phyloP scores from a whole-genome alignment of 768 basidiomycete genomes.

The Termitomyces sp. region DNA sequence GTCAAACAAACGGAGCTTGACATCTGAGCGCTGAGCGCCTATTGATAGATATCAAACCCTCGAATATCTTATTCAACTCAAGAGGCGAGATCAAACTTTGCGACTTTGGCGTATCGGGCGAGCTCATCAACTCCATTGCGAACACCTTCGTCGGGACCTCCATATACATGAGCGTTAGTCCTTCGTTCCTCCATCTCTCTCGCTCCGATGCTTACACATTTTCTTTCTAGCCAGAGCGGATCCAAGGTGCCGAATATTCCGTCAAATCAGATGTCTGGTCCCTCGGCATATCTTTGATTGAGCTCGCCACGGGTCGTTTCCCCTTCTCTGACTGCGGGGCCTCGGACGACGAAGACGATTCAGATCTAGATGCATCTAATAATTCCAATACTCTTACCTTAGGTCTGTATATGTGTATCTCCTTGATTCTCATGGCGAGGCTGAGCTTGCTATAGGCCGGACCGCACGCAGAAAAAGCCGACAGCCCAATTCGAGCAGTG shows the following conservation, averaged over 20 bases:
- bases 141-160: conserved; percentile 99
- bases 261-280: conserved; percentile 99
- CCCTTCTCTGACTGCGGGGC: conserved; percentile 84
- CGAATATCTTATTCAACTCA: conserved; percentile 95
- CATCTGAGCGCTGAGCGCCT: not conserved
- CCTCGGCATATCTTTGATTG: conserved; percentile 92
- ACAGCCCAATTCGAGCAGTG: conserved; percentile 60
- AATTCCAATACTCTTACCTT: conserved; percentile 39
- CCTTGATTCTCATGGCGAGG: too few relatives aligned
- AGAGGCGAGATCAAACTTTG: conserved; percentile 97
- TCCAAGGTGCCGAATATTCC: conserved; percentile 96
- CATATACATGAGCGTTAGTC: conserved; percentile 96
- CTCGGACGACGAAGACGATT: conserved; percentile 34
- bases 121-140: conserved; percentile 97
- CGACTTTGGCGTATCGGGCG: conserved; percentile 98
- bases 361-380: conserved; percentile 70
- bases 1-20: not conserved
- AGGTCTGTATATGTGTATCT: not conserved
- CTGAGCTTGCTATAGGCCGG: not conserved
- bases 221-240: conserved; percentile 83
- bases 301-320: conserved; percentile 94
- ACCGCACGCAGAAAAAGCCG: conserved; percentile 67
- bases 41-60: conserved; percentile 91
- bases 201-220: not conserved
- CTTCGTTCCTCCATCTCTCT: conserved; percentile 6